Percentiles rank a stretch among this genome's conserved stretches.
phyloP scores from a whole-genome alignment of 306 rosid species.

The Carpinus fangiana region DNA sequence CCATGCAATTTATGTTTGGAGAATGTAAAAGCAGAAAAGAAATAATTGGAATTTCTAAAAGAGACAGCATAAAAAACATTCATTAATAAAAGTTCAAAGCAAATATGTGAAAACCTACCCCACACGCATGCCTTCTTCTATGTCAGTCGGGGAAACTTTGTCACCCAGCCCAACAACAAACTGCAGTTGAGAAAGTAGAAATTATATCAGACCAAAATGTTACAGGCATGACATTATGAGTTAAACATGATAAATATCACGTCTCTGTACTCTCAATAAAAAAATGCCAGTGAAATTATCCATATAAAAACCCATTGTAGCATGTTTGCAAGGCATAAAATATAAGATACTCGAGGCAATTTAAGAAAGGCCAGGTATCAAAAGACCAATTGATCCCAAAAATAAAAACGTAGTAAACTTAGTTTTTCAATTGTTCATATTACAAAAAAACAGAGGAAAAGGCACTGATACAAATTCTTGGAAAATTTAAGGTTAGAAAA shows the following conservation, averaged over 20 bases:
- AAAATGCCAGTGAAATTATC: not conserved
- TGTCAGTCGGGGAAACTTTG: slow-evolving; percentile 98
- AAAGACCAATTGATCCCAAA: not conserved
- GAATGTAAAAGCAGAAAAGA: not conserved
- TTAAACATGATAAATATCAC: not conserved
- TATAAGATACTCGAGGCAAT: not conserved
- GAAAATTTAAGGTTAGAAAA: not conserved
- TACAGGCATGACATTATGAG: not conserved
- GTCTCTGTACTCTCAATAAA: not conserved
- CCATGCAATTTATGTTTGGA: not conserved
- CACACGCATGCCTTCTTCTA: slow-evolving; percentile 99
- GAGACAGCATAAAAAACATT: not conserved
- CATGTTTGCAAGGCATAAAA: slow-evolving; percentile 3
- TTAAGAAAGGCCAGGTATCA: not conserved
- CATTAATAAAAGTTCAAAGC: not conserved
- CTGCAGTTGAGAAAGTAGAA: slow-evolving; percentile 46
- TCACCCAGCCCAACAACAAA: slow-evolving; percentile 99
- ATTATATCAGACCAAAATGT: slow-evolving; percentile 28
- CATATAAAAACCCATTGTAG: not conserved
- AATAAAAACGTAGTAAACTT: not conserved
- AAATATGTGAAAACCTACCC: slow-evolving; percentile 57
- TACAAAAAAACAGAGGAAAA: not conserved
- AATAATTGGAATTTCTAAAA: not conserved
- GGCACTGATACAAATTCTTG: not conserved
- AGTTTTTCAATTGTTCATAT: not conserved